These are phyloP conservation scores for Earliella scabrosa DNA, from an alignment of 1,284 basidiomycete genomes.

Conservation along the genomic window DNA sequence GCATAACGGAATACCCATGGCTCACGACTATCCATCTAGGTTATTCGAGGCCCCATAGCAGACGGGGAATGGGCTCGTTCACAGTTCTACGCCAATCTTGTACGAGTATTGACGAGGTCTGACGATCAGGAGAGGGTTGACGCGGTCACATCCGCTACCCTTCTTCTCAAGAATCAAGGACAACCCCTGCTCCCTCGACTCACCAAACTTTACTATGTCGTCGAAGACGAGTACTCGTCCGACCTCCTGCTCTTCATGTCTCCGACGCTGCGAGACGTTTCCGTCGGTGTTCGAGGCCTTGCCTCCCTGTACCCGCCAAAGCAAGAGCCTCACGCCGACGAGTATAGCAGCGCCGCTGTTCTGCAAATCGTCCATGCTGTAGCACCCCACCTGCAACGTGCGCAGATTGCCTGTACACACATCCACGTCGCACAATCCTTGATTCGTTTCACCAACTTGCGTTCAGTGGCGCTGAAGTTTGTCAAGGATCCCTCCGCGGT, in stretches of 20 bases:
- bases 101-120: neutral
- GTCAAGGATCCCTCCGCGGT: no score
- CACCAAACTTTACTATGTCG: neutral
- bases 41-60: neutral
- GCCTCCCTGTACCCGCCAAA: neutral
- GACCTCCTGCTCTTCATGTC: neutral
- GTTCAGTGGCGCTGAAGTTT: no score
- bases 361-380: neutral
- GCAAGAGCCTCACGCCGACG: neutral
- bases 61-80: constrained; percentile 2
- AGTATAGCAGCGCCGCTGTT: constrained; percentile 3
- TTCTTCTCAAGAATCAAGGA: neutral
- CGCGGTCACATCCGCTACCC: neutral
- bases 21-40: no score
- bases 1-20: no score
- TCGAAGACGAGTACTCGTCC: neutral
- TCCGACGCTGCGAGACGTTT: constrained; percentile 1
- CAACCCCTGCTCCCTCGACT: constrained; percentile 2
- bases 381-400: neutral
- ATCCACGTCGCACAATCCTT: no score
- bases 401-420: neutral
- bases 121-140: neutral
- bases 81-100: neutral
- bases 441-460: no score
- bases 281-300: neutral